Evolutionary conservation across 2,329 filamentous ascomycete genomes (phyloP), one percentile per base, ranked within the genome.

Genomic region (Trichoderma sp.): DNA sequence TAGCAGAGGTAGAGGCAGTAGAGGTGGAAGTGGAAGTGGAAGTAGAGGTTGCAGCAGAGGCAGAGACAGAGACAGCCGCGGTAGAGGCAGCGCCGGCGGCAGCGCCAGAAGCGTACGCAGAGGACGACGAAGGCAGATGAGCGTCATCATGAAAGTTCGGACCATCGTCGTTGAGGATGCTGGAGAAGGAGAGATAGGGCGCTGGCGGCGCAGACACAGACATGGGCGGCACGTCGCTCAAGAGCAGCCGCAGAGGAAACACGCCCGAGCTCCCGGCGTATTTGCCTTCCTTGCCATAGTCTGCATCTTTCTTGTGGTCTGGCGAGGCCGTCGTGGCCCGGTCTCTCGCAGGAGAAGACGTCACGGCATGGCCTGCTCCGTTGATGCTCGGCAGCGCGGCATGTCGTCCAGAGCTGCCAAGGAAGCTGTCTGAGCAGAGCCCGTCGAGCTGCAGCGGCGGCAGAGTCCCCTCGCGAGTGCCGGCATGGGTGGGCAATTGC

Each of bases 361-460:
- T 56, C 56, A 53, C 57, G 70, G 71, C 35, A 31, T n/a, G n/a
- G 55, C 37, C 31, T 31, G 40, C 49, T 40, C 57, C 47, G 40
- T 29, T 57, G 10, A 52, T 31, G 19, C 52, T 65, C 33, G 56
- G 47, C 8, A 69, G 24, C 31, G 49, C 27, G 59, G 68, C 53
- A 62, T 68, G 47, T 55, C 68, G 52, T 35, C 62, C 62, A 65
- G 62, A 40, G 43, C 62, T 67, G 52, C 61, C 66, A n/a, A 68
- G 61, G 52, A 58, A 70, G 35, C 77, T 79, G 40, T 85, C 84
- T 68, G 77, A 73, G 67, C 81, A 78, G 62, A 82, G 81, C 37
- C 82, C 78, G 75, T 85, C 84, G 58, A 83, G 82, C 68, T 87
- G 86, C 71, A 89, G 82, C 27, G 86, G 82, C 40, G 86, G 82